A percentile compares a stretch with the other conserved stretches of the same genome.
Evolutionary conservation across 2,329 filamentous ascomycete genomes (phyloP).

Genomic region (Verticillium nubilum): DNA sequence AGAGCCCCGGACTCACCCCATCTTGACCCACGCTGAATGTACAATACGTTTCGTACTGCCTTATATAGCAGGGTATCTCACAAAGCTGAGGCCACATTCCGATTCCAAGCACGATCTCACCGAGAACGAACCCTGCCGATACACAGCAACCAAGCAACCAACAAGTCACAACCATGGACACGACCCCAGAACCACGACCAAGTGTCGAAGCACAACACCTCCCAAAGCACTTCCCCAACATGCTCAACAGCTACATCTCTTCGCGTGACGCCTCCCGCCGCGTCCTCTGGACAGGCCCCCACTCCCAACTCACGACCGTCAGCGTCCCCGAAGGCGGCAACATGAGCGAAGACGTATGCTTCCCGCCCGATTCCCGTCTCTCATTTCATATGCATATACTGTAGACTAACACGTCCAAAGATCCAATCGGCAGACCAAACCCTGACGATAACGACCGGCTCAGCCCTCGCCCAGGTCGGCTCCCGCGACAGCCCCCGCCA

Average conservation of each 20-base stretch:
- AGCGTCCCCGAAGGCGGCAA: slow-evolving; percentile 58
- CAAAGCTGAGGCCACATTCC: too few species aligned
- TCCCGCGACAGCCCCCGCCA: slow-evolving; percentile 45
- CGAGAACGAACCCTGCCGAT: background rate
- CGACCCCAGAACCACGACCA: background rate
- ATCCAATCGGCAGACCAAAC: slow-evolving; percentile 60
- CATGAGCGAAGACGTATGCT: slow-evolving; percentile 57
- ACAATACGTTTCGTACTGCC: background rate
- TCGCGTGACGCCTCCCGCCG: slow-evolving; percentile 38
- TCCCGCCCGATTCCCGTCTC: background rate
- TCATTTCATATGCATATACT: background rate
- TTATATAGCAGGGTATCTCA: background rate
- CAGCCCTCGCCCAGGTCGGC: slow-evolving; percentile 51
- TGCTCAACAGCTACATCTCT: background rate
- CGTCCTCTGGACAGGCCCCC: slow-evolving; percentile 58
- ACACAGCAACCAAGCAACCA: too few species aligned
- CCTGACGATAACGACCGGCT: slow-evolving; percentile 57
- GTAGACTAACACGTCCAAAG: slow-evolving; percentile 15
- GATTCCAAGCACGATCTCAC: background rate
- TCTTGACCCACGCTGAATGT: background rate
- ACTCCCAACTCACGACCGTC: slow-evolving; percentile 60
- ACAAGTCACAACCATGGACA: background rate
- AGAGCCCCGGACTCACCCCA: background rate
- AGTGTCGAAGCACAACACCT: background rate
- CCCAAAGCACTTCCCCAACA: background rate